Conservation (phyloP, 2,329 filamentous ascomycete species). For the Fusarium abutilonis region DNA sequence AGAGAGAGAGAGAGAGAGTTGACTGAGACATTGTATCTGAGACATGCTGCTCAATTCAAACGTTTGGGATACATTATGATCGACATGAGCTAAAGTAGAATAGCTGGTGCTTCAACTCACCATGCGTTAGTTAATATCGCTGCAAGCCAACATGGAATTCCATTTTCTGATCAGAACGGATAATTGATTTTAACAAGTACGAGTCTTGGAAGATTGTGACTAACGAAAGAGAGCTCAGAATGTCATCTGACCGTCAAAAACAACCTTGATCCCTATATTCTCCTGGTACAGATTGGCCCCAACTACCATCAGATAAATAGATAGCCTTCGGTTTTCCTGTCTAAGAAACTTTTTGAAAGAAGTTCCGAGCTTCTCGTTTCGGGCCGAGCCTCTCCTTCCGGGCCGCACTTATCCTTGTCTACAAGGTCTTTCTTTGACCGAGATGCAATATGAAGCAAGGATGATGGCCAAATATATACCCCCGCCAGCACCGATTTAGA, state of each 20-base stretch:
- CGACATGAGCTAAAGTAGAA: background rate
- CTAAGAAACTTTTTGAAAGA: background rate
- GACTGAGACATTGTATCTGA: constrained; percentile 41
- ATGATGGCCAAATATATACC: background rate
- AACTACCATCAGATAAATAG: background rate
- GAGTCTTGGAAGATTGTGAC: background rate
- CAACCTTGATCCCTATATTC: constrained; percentile 1
- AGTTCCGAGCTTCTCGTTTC: background rate
- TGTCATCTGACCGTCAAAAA: background rate
- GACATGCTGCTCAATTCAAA: constrained; percentile 18
- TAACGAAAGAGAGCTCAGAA: background rate
- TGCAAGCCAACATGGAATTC: background rate
- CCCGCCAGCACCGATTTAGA: constrained; percentile 1
- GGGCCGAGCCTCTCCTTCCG: background rate
- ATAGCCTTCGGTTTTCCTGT: background rate
- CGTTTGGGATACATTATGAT: constrained; percentile 29
- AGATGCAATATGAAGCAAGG: constrained; percentile 3
- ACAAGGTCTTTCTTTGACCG: background rate
- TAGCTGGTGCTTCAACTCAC: background rate
- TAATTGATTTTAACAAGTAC: background rate
- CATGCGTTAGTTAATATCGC: background rate
- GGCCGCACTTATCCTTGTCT: constrained; percentile 5
- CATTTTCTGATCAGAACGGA: background rate
- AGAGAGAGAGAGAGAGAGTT: too few relatives aligned
- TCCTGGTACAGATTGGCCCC: background rate